Percentiles rank a stretch among this genome's conserved stretches.
phyloP scores from a whole-genome alignment of 2,329 filamentous ascomycete genomes.

The Cladosporium sphaerospermum region DNA sequence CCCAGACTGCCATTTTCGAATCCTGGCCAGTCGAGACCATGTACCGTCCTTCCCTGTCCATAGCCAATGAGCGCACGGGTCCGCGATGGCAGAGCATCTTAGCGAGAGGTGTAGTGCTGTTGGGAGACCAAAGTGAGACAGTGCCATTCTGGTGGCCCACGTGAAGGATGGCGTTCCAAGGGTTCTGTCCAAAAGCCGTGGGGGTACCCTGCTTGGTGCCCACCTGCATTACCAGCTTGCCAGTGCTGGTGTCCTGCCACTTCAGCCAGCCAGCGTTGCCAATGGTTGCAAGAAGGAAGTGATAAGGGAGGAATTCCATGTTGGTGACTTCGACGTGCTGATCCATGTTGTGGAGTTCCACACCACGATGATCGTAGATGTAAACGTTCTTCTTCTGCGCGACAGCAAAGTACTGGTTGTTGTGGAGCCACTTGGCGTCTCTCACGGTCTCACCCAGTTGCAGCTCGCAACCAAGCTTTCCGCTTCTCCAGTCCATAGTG shows the following conservation, averaged over 20 bases:
- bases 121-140: slow-evolving; percentile 93
- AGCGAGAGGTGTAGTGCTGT: slow-evolving; percentile 75
- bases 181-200: slow-evolving; percentile 79
- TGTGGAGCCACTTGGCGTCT: slow-evolving; percentile 87
- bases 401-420: slow-evolving; percentile 89
- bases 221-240: slow-evolving; percentile 78
- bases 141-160: slow-evolving; percentile 92
- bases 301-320: slow-evolving; percentile 94
- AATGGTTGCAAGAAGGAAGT: slow-evolving; percentile 84
- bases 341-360: slow-evolving; percentile 85
- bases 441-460: slow-evolving; percentile 86
- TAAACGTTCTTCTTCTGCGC: slow-evolving; percentile 96
- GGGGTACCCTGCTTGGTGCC: slow-evolving; percentile 79
- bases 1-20: slow-evolving; percentile 88
- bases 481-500: slow-evolving; percentile 92
- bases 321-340: slow-evolving; percentile 87
- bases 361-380: slow-evolving; percentile 87
- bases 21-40: slow-evolving; percentile 94
- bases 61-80: slow-evolving; percentile 75
- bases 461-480: slow-evolving; percentile 83
- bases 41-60: slow-evolving; percentile 86
- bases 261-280: slow-evolving; percentile 79
- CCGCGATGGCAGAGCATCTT: slow-evolving; percentile 87
- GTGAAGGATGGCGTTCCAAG: slow-evolving; percentile 85
- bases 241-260: slow-evolving; percentile 93